A percentile compares a stretch with the other conserved stretches of the same genome.
Conservation (phyloP, 192 early-diverging fungal genomes). For the Linderina pennispora region DNA sequence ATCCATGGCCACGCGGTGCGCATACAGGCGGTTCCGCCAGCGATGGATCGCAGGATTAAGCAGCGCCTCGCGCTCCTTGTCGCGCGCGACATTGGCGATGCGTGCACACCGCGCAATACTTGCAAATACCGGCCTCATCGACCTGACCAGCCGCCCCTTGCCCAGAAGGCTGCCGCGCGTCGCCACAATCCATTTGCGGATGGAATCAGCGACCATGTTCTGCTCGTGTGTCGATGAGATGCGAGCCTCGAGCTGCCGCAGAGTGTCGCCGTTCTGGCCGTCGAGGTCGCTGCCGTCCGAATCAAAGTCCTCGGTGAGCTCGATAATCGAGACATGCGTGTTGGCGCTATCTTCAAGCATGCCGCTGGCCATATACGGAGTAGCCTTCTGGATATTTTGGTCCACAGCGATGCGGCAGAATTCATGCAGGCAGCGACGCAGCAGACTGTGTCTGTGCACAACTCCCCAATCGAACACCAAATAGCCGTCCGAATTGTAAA, state of each 20-base stretch:
- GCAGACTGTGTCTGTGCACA: constrained; percentile 3
- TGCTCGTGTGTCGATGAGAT: not conserved
- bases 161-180: constrained; percentile 14
- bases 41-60: not conserved
- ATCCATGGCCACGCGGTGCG: constrained; percentile 1
- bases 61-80: constrained; percentile 5
- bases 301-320: not conserved
- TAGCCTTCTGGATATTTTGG: not conserved
- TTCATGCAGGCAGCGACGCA: not conserved
- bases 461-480: constrained; percentile 19
- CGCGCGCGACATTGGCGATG: constrained; percentile 5
- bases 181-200: constrained; percentile 11
- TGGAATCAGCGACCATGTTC: too few species aligned
- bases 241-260: constrained; percentile 4
- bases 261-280: not conserved
- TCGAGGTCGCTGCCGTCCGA: not conserved
- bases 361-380: not conserved
- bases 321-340: not conserved
- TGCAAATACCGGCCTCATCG: not conserved
- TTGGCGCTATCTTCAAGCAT: not conserved
- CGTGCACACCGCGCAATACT: constrained; percentile 4
- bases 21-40: constrained; percentile 9
- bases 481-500: not conserved
- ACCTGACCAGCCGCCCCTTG: constrained; percentile 1
- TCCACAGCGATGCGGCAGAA: not conserved